Evolutionary conservation across 257 asterid species (phyloP), one percentile per base, ranked within the genome.

Genomic region (Nicotiana obtusifolia): DNA sequence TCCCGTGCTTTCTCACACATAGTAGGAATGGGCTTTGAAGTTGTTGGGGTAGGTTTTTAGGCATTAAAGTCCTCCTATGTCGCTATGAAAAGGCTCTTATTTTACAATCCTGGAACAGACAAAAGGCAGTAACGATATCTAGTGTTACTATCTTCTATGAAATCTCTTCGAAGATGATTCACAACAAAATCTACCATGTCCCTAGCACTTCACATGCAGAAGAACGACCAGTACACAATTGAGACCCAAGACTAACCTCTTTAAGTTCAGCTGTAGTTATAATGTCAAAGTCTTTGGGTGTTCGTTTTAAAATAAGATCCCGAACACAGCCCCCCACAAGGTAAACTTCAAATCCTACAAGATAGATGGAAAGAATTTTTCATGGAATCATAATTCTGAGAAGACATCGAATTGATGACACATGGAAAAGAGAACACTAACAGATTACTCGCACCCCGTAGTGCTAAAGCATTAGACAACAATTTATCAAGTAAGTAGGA

Each of bases 321-420:
- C 87, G 82, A 83, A 82, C 87, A 69, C 87, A 85, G 76, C 85
- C 87, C 57, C 87, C 87, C 81, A 85, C 87, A 49, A 85, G 87
- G 81, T 85, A 85, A 80, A 85, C 87, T 15, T 82, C 83, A 78
- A 67, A 85, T 68, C 87, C 87, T 85, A 82, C 76, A 82, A 20
- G 41, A 35, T 24, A 73, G 41, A 73, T 1, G 44, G 61, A 73
- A 71, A 73, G 16, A 47, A 73, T 49, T 73, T 71, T 57, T 7
- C 61, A 49, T 60, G 61, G 2, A 11, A 49, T 73, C 24, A 15
- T 5, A 47, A 73, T 47, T 73, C 79, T 22, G 24, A 71, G 22
- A 49, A 24, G 24, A 73, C 61, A 44, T 73, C 49, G 37, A 47
- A 47, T 62, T 22, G 37, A 16, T 73, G 79, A 47, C 35, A 47